Percentiles rank a stretch among this genome's conserved stretches.
phyloP scores from a whole-genome alignment of 2,329 filamentous ascomycete species.

The Fusarium vanettenii region DNA sequence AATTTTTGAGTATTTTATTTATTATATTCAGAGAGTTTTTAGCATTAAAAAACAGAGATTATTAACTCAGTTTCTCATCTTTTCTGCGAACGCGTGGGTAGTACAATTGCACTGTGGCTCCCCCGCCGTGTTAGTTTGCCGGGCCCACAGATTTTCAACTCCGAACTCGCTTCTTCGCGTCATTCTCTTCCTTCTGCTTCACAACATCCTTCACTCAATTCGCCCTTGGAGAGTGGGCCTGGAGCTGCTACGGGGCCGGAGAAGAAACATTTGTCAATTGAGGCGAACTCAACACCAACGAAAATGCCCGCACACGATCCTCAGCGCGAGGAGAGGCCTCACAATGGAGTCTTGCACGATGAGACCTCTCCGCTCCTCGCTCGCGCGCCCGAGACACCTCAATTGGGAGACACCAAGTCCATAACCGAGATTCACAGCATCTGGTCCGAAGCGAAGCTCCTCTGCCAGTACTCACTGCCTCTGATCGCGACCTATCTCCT shows the following conservation, averaged over 20 bases:
- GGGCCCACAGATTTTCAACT: not conserved
- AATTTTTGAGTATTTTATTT: too few species aligned
- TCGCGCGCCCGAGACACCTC: constrained; percentile 8
- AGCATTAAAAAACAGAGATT: too few species aligned
- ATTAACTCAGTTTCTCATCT: too few species aligned
- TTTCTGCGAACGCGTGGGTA: not conserved
- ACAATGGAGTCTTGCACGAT: constrained; percentile 24
- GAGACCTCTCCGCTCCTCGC: constrained; percentile 33
- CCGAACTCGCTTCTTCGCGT: not conserved
- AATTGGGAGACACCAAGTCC: constrained; percentile 1
- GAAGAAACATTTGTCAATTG: not conserved
- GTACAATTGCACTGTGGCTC: not conserved
- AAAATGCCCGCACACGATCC: constrained; percentile 21
- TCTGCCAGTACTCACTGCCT: constrained; percentile 53
- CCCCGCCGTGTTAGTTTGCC: not conserved
- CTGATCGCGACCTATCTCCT: constrained; percentile 64
- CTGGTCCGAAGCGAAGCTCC: constrained; percentile 28
- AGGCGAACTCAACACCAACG: not conserved
- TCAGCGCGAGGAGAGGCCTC: constrained; percentile 13
- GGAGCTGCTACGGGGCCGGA: not conserved
- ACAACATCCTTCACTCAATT: constrained; percentile 11
- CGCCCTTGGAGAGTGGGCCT: constrained; percentile 16
- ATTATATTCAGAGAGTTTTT: too few species aligned
- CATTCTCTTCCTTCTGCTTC: constrained; percentile 10
- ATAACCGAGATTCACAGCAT: constrained; percentile 14